These are phyloP conservation scores for Pleoardoris graminearum DNA, from an alignment of 2,329 filamentous ascomycete genomes.

Conservation along the genomic window DNA sequence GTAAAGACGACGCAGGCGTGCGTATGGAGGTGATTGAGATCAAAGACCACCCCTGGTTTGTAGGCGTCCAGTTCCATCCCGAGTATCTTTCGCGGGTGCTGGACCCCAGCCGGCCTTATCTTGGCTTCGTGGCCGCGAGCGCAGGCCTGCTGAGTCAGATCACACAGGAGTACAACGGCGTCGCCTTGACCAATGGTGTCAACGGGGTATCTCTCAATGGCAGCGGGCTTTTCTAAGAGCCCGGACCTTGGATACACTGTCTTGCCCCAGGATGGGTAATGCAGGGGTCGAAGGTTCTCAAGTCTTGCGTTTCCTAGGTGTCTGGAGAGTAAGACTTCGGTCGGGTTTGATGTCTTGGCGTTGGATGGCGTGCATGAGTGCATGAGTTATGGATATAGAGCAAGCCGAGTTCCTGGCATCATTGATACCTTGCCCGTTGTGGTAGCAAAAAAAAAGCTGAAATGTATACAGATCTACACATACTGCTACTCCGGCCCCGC, in stretches of 20 bases:
- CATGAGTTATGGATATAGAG: neutral
- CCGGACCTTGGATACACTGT: neutral
- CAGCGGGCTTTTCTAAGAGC: constrained; percentile 13
- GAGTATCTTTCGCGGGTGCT: constrained; percentile 81
- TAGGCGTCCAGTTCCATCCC: constrained; percentile 86
- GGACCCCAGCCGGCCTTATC: constrained; percentile 72
- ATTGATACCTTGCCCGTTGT: neutral
- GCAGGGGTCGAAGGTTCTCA: neutral
- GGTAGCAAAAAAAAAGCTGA: neutral
- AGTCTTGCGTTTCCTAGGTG: neutral
- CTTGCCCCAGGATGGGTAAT: neutral
- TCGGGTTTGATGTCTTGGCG: neutral
- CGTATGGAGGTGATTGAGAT: constrained; percentile 85
- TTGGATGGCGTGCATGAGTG: too few species aligned
- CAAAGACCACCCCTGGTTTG: constrained; percentile 81
- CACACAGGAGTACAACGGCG: constrained; percentile 36
- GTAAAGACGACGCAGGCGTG: constrained; percentile 76
- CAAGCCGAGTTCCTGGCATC: neutral
- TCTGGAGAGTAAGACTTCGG: neutral
- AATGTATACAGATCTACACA: too few species aligned
- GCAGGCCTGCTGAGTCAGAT: constrained; percentile 65
- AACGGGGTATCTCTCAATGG: constrained; percentile 23
- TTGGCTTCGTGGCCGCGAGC: constrained; percentile 82
- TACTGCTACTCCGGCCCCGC: too few species aligned
- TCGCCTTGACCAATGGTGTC: constrained; percentile 30